Evolutionary conservation across 1,139 yeast genomes (phyloP).

Genomic region (Yamadazyma mexicana): DNA sequence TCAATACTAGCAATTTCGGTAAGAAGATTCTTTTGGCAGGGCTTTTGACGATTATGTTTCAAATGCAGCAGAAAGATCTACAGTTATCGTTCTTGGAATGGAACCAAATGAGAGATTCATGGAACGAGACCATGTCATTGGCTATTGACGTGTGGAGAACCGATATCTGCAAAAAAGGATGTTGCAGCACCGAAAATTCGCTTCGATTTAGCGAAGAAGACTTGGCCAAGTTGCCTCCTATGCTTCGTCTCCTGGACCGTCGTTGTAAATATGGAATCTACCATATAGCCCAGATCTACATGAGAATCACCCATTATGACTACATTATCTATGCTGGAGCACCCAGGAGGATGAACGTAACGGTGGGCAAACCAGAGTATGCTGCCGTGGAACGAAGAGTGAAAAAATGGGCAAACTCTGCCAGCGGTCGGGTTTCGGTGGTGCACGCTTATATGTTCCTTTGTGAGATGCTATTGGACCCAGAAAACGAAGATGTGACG

Average conservation of each 20-base stretch:
- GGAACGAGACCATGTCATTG: constrained; percentile 63
- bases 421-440: constrained; percentile 35
- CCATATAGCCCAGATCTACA: constrained; percentile 67
- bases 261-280: constrained; percentile 55
- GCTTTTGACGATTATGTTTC: constrained; percentile 62
- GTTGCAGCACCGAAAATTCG: constrained; percentile 26
- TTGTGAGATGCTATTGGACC: constrained; percentile 56
- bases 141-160: constrained; percentile 62
- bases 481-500: constrained; percentile 32
- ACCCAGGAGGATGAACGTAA: constrained; percentile 73
- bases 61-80: constrained; percentile 69
- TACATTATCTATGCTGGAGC: constrained; percentile 75
- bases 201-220: constrained; percentile 12
- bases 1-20: constrained; percentile 54
- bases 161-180: constrained; percentile 29
- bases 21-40: constrained; percentile 67
- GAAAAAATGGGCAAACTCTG: constrained; percentile 41
- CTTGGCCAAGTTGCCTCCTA: constrained; percentile 19
- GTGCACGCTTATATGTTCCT: constrained; percentile 59
- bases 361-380: constrained; percentile 52
- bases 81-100: constrained; percentile 44
- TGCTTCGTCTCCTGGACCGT: constrained; percentile 26
- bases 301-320: constrained; percentile 68
- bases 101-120: constrained; percentile 40
- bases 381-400: constrained; percentile 49